Evolutionary conservation across 2,329 filamentous ascomycete species (phyloP), one percentile per base, ranked within the genome.

Genomic region (Sporothrix variecibatus): DNA sequence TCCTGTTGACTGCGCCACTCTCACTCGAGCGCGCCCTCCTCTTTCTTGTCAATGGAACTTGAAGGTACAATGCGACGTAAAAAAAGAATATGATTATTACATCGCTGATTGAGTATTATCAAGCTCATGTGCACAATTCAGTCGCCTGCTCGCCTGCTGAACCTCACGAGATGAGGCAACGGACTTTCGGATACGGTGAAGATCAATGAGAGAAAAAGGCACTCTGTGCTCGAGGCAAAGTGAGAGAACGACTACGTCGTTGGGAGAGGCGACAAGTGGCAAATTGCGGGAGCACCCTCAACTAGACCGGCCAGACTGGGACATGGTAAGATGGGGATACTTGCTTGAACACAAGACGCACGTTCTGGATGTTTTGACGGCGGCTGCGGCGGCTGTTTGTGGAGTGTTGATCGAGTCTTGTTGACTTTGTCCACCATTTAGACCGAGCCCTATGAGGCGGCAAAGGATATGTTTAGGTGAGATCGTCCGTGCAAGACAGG

Each of bases 361-460:
- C 11, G n/a, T 28, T 23, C 3, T 12, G 9, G 23, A 28, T 3
- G 34, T 40, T 64, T 65, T 65, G 60, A 65, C 34, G 60, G 60
- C 60, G 34, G 60, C 60, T 65, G 34, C 15, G 60, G 60, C 60
- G 60, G 34, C 60, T 65, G 60, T 26, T 60, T 34, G 56, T n/a
- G 1, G 56, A 34, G 26, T 43, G 28, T 43, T 15, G 60, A 56
- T 23, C 1, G n/a, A 23, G 34, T 26, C 20, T 43, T 65, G 20
- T 40, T 43, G 34, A 65, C 34, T 43, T 62, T 65, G 60, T 11
- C 60, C 31, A 17, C 20, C 7, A 26, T 65, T n/a, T 43, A 43
- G 34, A 65, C 38, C 2, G 12, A 65, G 60, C 34, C 34, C n/a
- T 26, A 40, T 34, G n/a, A 38, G 34, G 60, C 20, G 28, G 28